Percentiles rank a stretch among this genome's conserved stretches.
phyloP scores from a whole-genome alignment of 73 alveolate genomes.

The Paramecium pentaurelia region DNA sequence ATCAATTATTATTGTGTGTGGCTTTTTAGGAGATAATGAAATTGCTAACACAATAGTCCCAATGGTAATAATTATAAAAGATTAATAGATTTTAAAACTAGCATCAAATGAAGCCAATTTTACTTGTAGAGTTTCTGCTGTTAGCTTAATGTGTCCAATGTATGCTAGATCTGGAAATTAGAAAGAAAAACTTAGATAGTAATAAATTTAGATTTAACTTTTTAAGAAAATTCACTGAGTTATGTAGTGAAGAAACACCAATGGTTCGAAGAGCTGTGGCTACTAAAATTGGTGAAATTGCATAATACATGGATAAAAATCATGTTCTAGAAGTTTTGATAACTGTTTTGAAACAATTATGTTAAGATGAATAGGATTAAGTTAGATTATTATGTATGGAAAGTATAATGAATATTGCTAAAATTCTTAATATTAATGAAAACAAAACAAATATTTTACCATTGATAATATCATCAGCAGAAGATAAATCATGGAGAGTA shows the following conservation, averaged over 20 bases:
- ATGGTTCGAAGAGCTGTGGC: conserved; percentile 98
- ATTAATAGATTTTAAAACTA: conserved; percentile 70
- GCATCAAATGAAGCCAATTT: conserved; percentile 88
- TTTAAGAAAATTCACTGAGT: conserved; percentile 81
- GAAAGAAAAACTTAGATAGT: conserved; percentile 90
- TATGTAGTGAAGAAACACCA: conserved; percentile 98
- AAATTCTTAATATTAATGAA: conserved; percentile 84
- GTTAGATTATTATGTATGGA: conserved; percentile 94
- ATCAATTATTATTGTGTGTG: conserved; percentile 75
- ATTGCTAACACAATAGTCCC: conserved; percentile 78
- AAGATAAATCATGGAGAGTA: conserved; percentile 98
- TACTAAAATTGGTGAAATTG: conserved; percentile 88
- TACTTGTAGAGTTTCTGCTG: conserved; percentile 96
- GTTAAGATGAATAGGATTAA: conserved; percentile 93
- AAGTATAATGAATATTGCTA: conserved; percentile 89
- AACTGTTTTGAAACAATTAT: conserved; percentile 84
- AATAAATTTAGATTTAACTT: not conserved
- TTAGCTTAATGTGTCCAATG: conserved; percentile 86
- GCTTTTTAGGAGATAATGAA: conserved; percentile 71
- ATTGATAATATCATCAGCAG: conserved; percentile 86
- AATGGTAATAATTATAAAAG: conserved; percentile 4
- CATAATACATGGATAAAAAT: conserved; percentile 86
- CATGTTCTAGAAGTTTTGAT: conserved; percentile 86
- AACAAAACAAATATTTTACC: conserved; percentile 89
- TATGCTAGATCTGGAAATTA: conserved; percentile 89